phyloP scores from a whole-genome alignment of 257 asterid genomes.

The Fraxinus excelsior region DNA sequence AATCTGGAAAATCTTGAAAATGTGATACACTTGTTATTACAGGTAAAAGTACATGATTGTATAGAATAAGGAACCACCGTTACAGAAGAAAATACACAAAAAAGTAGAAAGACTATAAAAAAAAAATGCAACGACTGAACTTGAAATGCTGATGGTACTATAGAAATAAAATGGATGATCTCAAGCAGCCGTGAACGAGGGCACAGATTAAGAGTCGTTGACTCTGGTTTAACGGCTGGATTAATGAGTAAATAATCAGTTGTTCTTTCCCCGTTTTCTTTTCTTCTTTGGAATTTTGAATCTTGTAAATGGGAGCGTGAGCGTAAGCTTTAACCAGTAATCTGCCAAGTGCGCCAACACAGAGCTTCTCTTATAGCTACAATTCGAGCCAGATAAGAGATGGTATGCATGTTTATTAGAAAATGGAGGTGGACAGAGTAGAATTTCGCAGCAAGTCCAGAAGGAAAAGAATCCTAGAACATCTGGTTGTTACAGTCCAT shows the following conservation, averaged over 20 bases:
- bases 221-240: constrained; percentile 10
- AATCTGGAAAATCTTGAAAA: constrained; percentile 19
- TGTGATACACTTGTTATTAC: constrained; percentile 30
- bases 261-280: constrained; percentile 11
- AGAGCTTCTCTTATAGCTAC: no score
- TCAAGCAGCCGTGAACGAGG: constrained; percentile 37
- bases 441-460: no score
- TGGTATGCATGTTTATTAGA: no score
- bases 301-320: constrained; percentile 29
- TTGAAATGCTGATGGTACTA: neutral
- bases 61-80: constrained; percentile 18
- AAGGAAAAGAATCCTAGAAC: no score
- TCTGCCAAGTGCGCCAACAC: no score
- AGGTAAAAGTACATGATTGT: constrained; percentile 16
- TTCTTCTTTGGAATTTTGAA: constrained; percentile 35
- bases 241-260: neutral
- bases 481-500: no score
- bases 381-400: no score
- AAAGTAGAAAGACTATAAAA: neutral
- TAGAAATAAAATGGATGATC: constrained; percentile 30
- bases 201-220: constrained; percentile 42
- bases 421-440: no score
- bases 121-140: neutral
- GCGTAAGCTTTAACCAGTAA: neutral
- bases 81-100: constrained; percentile 12